These are phyloP conservation scores for Candida ponderosae DNA, from an alignment of 805 yeast genomes.

Conservation along the genomic window DNA sequence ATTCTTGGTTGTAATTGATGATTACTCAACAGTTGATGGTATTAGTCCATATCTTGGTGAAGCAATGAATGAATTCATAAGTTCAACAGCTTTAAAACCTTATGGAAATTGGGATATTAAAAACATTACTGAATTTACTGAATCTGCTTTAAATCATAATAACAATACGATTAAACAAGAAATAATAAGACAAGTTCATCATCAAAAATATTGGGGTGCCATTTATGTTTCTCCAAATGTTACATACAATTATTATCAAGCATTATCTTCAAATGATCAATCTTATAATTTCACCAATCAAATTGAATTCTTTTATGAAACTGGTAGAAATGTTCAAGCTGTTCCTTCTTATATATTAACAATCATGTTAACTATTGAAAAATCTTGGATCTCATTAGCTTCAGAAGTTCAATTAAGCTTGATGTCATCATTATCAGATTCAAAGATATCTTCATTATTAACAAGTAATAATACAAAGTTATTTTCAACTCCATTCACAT, in stretches of 20 bases:
- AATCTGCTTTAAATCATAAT: constrained; percentile 4
- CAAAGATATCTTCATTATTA: no score
- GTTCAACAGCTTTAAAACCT: neutral
- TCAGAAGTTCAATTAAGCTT: neutral
- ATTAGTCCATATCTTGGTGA: constrained; percentile 5
- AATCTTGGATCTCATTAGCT: constrained; percentile 2
- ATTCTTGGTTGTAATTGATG: constrained; percentile 16
- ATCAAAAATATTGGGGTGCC: constrained; percentile 52
- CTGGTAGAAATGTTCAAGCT: constrained; percentile 47
- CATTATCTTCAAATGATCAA: constrained; percentile 6
- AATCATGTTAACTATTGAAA: constrained; percentile 17
- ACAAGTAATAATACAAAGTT: neutral
- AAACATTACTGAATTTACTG: constrained; percentile 1
- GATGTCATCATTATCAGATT: no score
- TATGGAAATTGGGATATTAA: constrained; percentile 12
- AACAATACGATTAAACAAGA: constrained; percentile 21
- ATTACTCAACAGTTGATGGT: constrained; percentile 1
- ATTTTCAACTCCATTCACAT: constrained; percentile 14
- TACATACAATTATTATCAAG: constrained; percentile 19
- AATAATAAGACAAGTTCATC: constrained; percentile 34
- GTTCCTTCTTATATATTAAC: constrained; percentile 35
- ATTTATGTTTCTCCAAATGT: constrained; percentile 43
- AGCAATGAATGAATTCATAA: neutral
- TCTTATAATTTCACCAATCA: neutral
- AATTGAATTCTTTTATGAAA: constrained; percentile 40